Evolutionary conservation across 2,329 filamentous ascomycete genomes (phyloP).

Genomic region (Bipolaris gigantea): DNA sequence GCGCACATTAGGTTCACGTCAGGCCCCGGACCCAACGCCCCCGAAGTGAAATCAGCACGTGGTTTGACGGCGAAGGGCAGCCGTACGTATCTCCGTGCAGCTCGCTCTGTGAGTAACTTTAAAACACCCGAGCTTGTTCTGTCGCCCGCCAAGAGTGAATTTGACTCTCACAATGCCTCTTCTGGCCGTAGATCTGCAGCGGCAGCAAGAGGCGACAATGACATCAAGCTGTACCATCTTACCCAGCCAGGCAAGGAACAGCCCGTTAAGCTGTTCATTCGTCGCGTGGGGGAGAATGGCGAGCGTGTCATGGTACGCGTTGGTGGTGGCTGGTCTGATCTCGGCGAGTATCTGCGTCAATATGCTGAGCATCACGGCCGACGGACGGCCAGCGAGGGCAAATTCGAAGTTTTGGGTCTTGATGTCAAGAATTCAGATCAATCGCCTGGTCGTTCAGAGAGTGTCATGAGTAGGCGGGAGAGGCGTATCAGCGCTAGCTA

Average conservation of each 20-base stretch:
- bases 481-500: slow-evolving; percentile 29
- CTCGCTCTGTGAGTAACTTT: slow-evolving; percentile 36
- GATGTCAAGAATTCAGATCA: slow-evolving; percentile 33
- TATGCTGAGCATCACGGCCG: slow-evolving; percentile 90
- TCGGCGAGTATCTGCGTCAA: slow-evolving; percentile 91
- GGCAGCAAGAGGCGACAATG: slow-evolving; percentile 49
- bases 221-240: slow-evolving; percentile 91
- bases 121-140: slow-evolving; percentile 44
- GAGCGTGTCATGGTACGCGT: slow-evolving; percentile 98
- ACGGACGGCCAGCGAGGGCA: slow-evolving; percentile 60
- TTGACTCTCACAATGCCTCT: slow-evolving; percentile 26
- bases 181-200: slow-evolving; percentile 36
- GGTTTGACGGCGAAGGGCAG: slow-evolving; percentile 33
- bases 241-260: slow-evolving; percentile 80
- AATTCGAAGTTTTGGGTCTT: slow-evolving; percentile 59
- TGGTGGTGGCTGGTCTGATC: slow-evolving; percentile 95
- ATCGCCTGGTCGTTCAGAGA: slow-evolving; percentile 34
- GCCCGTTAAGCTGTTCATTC: slow-evolving; percentile 92
- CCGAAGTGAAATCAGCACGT: slow-evolving; percentile 34
- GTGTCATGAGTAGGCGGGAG: slow-evolving; percentile 31
- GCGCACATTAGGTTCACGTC: slow-evolving; percentile 73
- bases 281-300: slow-evolving; percentile 83
- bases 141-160: slow-evolving; percentile 42
- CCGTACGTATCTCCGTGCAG: slow-evolving; percentile 36
- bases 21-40: slow-evolving; percentile 33